Evolutionary conservation across 2,329 filamentous ascomycete genomes (phyloP).

Genomic region (Pseudocercospora crystallina): DNA sequence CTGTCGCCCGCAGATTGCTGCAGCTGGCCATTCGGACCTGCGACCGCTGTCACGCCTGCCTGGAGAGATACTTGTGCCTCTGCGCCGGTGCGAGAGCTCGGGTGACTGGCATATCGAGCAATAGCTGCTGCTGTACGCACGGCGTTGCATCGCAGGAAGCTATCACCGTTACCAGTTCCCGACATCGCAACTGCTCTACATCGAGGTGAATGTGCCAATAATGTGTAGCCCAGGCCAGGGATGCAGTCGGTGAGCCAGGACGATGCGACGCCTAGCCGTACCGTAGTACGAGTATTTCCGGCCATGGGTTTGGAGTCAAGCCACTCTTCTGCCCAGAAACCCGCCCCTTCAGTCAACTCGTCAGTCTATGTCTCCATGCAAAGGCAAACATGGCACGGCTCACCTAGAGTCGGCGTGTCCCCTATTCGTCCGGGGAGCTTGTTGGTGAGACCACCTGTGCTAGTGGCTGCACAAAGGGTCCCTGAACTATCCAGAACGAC

Average conservation of each 20-base stretch:
- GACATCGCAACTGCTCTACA: constrained; percentile 33
- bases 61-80: constrained; percentile 44
- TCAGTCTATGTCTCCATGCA: too few relatives aligned
- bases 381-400: too few relatives aligned
- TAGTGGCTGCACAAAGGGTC: constrained; percentile 66
- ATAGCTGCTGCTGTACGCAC: constrained; percentile 72
- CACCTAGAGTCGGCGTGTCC: constrained; percentile 70
- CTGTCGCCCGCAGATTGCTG: constrained; percentile 71
- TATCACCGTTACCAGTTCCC: constrained; percentile 74
- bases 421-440: constrained; percentile 83
- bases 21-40: constrained; percentile 71
- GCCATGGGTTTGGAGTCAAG: constrained; percentile 1
- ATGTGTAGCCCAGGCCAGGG: constrained; percentile 24
- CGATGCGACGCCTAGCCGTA: too few relatives aligned
- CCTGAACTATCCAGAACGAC: constrained; percentile 78
- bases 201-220: constrained; percentile 7
- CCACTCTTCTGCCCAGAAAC: constrained; percentile 91
- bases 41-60: constrained; percentile 62
- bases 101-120: constrained; percentile 59
- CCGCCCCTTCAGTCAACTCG: constrained; percentile 65
- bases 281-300: not conserved
- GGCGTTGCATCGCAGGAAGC: constrained; percentile 72
- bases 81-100: constrained; percentile 13
- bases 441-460: constrained; percentile 79
- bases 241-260: constrained; percentile 24